Evolutionary conservation across 2,329 filamentous ascomycete genomes (phyloP).

Genomic region (Thielaviopsis euricoi): DNA sequence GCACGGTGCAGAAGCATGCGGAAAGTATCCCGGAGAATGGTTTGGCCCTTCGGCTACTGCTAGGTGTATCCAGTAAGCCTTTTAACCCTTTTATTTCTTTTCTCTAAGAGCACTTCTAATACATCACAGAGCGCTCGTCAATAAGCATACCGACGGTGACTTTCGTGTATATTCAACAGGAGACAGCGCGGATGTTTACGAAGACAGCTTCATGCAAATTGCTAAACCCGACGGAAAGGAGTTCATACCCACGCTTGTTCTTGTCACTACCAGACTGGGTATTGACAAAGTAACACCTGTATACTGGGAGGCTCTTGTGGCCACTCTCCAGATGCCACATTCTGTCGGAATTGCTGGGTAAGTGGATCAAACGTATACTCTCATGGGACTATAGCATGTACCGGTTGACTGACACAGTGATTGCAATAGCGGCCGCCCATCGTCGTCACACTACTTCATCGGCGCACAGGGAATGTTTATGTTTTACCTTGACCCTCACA

Average conservation of each 20-base stretch:
- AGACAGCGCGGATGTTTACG: slow-evolving; percentile 82
- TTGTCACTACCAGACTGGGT: slow-evolving; percentile 76
- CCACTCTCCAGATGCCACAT: slow-evolving; percentile 70
- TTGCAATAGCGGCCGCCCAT: slow-evolving; percentile 60
- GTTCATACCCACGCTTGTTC: slow-evolving; percentile 73
- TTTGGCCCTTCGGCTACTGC: slow-evolving; percentile 96
- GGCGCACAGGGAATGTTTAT: slow-evolving; percentile 53
- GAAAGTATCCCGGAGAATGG: slow-evolving; percentile 94
- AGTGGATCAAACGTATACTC: slow-evolving; percentile 16
- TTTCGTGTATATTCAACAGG: slow-evolving; percentile 78
- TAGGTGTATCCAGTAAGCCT: slow-evolving; percentile 71
- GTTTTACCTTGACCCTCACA: slow-evolving; percentile 92
- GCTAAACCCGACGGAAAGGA: slow-evolving; percentile 48
- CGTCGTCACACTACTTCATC: slow-evolving; percentile 57
- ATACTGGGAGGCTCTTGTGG: slow-evolving; percentile 87
- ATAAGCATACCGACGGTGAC: slow-evolving; percentile 38
- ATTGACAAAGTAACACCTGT: slow-evolving; percentile 89
- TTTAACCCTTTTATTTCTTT: no score
- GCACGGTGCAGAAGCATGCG: slow-evolving; percentile 72
- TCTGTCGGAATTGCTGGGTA: slow-evolving; percentile 94
- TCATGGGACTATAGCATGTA: slow-evolving; percentile 1
- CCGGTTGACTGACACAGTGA: background rate
- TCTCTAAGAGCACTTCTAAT: background rate
- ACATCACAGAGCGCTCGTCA: slow-evolving; percentile 51
- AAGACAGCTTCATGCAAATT: slow-evolving; percentile 68